phyloP scores from a whole-genome alignment of 305 asterid species.

The Fraxinus sp. region DNA sequence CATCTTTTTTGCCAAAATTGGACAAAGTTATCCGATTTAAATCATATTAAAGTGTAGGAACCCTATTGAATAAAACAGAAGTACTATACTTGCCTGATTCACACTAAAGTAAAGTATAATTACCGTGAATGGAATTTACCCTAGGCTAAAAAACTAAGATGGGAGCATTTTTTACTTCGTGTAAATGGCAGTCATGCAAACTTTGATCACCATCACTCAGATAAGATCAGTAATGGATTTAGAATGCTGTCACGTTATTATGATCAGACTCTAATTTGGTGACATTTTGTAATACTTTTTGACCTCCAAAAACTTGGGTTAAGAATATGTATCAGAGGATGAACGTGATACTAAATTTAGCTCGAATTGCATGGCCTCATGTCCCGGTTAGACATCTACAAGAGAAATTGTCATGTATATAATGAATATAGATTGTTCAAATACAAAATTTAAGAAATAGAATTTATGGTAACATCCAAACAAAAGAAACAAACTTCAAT shows the following conservation, averaged over 20 bases:
- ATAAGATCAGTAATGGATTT: constrained; percentile 8
- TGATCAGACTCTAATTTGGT: neutral
- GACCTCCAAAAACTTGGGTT: neutral
- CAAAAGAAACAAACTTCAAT: constrained; percentile 17
- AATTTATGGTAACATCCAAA: constrained; percentile 12
- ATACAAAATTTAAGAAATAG: constrained; percentile 15
- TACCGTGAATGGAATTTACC: neutral
- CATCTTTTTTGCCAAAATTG: too few species aligned
- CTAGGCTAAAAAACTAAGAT: constrained; percentile 4
- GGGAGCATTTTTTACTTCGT: constrained; percentile 2
- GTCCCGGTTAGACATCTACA: constrained; percentile 7
- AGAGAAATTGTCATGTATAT: constrained; percentile 10
- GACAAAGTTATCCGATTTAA: too few species aligned
- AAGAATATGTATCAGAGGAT: neutral
- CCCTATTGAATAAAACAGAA: too few species aligned
- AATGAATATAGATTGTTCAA: neutral
- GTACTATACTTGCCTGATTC: neutral
- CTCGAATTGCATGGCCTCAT: neutral
- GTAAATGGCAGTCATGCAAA: constrained; percentile 1
- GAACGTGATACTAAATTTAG: neutral
- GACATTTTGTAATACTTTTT: neutral
- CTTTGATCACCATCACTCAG: constrained; percentile 12
- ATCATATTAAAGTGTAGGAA: too few species aligned
- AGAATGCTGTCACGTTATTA: neutral
- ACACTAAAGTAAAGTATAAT: too few species aligned